Evolutionary conservation across 2,329 filamentous ascomycete genomes (phyloP), one percentile per base, ranked within the genome.

Genomic region (Verticillium dahliae): DNA sequence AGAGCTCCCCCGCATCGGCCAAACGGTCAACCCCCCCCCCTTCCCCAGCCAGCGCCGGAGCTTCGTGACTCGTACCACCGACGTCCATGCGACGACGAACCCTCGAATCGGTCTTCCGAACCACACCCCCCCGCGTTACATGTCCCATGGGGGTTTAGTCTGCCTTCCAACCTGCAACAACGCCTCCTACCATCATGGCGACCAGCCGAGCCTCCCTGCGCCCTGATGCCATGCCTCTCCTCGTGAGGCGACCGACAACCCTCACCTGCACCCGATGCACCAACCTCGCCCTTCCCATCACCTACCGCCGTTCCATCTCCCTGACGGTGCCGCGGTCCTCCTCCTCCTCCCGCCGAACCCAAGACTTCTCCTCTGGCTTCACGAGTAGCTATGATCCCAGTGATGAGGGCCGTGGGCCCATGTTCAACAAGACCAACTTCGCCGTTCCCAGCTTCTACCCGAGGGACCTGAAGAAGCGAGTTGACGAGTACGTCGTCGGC

Each of bases 401-500:
- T 37, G 71, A 78, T 60, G 82, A 85, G 22, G 66, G 71, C 37
- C 79, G 83, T 9, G 84, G 84, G 2, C 84, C 84, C 45, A 86
- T 87, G 80, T 86, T 86, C 70, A 80, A 74, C 63, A 85, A 84
- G 71, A 69, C 76, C 61, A 81, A 74, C 60, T 83, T 85, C 66
- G 85, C 85, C 60, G 84, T 87, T 15, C 84, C 85, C 2, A 79
- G 83, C 59, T 86, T 88, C 71, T 89, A 88, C 60, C 86, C 86
- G 2, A 80, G 83, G 62, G 82, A 86, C 68, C 81, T 99, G 69
- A 97, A 98, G 80, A 87, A 91, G 70, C 90, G 95, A 69, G 86
- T 98, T 37, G 95, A 99, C 73, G 90, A 95, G 71, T 99, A 96
- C 73, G 94, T 99, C 1, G 94, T 99, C 4, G 95, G 94, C 50